Evolutionary conservation across 2,329 filamentous ascomycete species (phyloP), one percentile per base, ranked within the genome.

Genomic region (Alternaria triticina): DNA sequence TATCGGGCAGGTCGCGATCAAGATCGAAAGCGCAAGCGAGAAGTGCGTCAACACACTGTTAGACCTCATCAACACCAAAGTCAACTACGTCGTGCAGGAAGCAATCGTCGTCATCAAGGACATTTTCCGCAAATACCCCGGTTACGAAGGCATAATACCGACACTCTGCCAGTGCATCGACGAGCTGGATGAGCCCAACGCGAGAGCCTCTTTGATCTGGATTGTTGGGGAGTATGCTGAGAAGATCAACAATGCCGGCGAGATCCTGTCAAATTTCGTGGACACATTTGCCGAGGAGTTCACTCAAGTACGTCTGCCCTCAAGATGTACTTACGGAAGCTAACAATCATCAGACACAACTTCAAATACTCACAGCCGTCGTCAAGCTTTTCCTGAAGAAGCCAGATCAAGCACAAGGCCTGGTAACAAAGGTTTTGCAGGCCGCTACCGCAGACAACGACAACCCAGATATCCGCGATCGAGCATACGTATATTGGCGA

Each of bases 51-150:
- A 96, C 73, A 92, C 94, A 1, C 85, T 99, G 30, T 86, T 98
- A 67, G 96, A 99, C 74, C 85, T 99, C 50, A 97, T 99, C 78
- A 92, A 95, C 67, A 97, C 94, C 63, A 98, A 98, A 83, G 95
- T 98, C 81, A 97, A 97, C 83, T 99, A 99, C 77, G 96, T 99
- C 54, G 96, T 99, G 11, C 96, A 99, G 81, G 96, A 99, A 82
- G 95, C 96, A 0, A 90, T 98, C 66, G 93, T 99, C n/a, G 96
- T 99, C 51, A 97, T 98, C 84, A 98, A 97, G 83, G 96, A 99
- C 70, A 98, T 99, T 65, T 91, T 99, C 83, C 88, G 96, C 70
- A 97, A 97, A 81, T 99, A 99, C 74, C 94, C 95, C 9, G 96
- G 96, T 20, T 99, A 97, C 74, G 96, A 99, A 82, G 96, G 94